These are phyloP conservation scores for Trichosporon sp. DNA, from an alignment of 1,284 basidiomycete genomes.

Conservation along the genomic window DNA sequence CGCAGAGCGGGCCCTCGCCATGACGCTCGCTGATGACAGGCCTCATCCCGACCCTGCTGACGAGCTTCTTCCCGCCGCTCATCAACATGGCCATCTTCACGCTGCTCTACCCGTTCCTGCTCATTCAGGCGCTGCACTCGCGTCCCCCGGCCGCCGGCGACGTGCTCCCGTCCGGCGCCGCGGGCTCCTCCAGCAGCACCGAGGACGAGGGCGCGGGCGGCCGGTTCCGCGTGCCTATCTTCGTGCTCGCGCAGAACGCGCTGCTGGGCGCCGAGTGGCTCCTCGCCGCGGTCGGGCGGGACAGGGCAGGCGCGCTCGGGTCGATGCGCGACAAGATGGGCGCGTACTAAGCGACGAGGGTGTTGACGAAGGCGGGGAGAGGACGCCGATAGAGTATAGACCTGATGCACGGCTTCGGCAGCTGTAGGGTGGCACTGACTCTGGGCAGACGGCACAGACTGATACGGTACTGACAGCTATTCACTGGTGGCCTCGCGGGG, in stretches of 20 bases:
- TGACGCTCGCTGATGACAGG: conserved; percentile 25
- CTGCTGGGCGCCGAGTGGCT: conserved; percentile 37
- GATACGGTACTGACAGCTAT: too few relatives aligned
- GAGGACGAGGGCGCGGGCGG: neutral
- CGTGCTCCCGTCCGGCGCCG: conserved; percentile 20
- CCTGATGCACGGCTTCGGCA: too few relatives aligned
- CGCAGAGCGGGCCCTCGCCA: too few relatives aligned
- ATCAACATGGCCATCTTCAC: conserved; percentile 49
- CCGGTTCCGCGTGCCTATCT: conserved; percentile 29
- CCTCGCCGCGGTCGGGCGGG: conserved; percentile 31
- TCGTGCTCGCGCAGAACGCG: conserved; percentile 40
- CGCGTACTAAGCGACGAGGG: neutral
- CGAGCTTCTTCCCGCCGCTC: conserved; percentile 45
- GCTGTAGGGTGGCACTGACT: too few relatives aligned
- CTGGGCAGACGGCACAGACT: too few relatives aligned
- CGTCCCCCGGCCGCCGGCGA: conserved; percentile 28
- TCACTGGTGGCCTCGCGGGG: too few relatives aligned
- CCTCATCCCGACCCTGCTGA: conserved; percentile 39
- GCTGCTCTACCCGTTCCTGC: conserved; percentile 45
- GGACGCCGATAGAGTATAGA: too few relatives aligned
- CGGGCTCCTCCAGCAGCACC: neutral
- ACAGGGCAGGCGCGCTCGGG: conserved; percentile 18
- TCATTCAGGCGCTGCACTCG: conserved; percentile 47
- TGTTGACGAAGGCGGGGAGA: too few relatives aligned
- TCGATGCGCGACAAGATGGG: neutral